Percentiles rank a stretch among this genome's conserved stretches.
Evolutionary conservation across 306 rosid species (phyloP).

Genomic region (Abrus pulchellus): DNA sequence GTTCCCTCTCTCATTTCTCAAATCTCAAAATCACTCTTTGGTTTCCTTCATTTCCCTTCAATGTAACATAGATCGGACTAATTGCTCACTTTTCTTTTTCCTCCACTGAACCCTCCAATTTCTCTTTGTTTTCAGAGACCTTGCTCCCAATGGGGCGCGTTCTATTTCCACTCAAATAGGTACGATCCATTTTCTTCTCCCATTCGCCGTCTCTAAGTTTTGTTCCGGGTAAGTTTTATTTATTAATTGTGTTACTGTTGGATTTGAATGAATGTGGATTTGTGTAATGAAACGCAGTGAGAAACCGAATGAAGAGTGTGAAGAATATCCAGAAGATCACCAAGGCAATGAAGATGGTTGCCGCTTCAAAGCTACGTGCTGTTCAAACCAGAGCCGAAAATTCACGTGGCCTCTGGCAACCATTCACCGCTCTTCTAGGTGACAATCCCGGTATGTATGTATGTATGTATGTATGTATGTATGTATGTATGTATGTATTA

Average conservation of each 20-base stretch:
- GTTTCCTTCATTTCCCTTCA: not conserved
- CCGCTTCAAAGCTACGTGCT: constrained; percentile 94
- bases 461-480: not conserved
- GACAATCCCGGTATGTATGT: constrained; percentile 78
- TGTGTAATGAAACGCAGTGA: constrained; percentile 60
- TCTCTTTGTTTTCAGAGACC: constrained; percentile 67
- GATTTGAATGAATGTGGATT: constrained; percentile 16
- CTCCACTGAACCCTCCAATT: not conserved
- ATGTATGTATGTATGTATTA: too few species aligned
- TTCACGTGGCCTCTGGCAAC: constrained; percentile 98
- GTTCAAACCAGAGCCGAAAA: constrained; percentile 88
- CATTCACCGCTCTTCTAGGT: constrained; percentile 94
- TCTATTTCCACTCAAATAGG: constrained; percentile 95
- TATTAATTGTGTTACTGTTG: not conserved
- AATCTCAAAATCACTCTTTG: not conserved
- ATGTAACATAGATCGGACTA: not conserved
- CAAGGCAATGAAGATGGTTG: constrained; percentile 99
- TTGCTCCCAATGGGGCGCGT: constrained; percentile 74
- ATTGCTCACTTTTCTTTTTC: not conserved
- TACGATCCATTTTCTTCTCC: constrained; percentile 48
- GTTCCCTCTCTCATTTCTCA: not conserved
- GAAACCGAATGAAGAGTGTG: constrained; percentile 98
- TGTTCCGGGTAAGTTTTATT: not conserved
- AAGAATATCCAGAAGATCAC: constrained; percentile 96
- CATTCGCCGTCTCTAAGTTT: not conserved